A percentile compares a stretch with the other conserved stretches of the same genome.
phyloP scores from a whole-genome alignment of 2,329 filamentous ascomycete species.

The Nemania sp. region DNA sequence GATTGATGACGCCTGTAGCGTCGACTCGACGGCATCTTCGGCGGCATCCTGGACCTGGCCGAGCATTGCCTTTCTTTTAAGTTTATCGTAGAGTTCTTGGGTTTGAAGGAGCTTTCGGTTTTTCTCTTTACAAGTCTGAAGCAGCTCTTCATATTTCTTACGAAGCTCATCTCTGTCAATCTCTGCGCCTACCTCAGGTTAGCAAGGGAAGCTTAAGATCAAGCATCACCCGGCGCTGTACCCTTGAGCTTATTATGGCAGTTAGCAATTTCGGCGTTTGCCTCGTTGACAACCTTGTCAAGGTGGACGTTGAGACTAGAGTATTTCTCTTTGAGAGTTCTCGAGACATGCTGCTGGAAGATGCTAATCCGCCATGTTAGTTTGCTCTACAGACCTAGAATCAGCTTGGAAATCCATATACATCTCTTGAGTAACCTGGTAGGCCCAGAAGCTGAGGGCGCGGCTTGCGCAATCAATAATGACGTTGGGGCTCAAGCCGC shows the following conservation, averaged over 20 bases:
- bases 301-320: slow-evolving; percentile 65
- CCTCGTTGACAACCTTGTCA: slow-evolving; percentile 74
- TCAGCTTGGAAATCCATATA: slow-evolving; percentile 46
- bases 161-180: slow-evolving; percentile 66
- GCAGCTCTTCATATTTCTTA: slow-evolving; percentile 74
- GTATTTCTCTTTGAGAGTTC: slow-evolving; percentile 74
- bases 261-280: slow-evolving; percentile 71
- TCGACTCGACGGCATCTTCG: slow-evolving; percentile 52
- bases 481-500: slow-evolving; percentile 76
- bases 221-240: slow-evolving; percentile 42
- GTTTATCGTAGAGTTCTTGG: slow-evolving; percentile 67
- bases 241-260: slow-evolving; percentile 69
- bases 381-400: background rate
- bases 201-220: slow-evolving; percentile 4
- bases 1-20: slow-evolving; percentile 40
- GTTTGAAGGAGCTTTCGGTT: slow-evolving; percentile 69
- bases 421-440: slow-evolving; percentile 86
- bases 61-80: slow-evolving; percentile 60
- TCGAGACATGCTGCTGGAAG: slow-evolving; percentile 77
- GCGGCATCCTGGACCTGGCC: slow-evolving; percentile 60
- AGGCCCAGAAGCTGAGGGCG: slow-evolving; percentile 82
- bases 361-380: slow-evolving; percentile 51
- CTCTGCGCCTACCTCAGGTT: slow-evolving; percentile 52
- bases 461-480: slow-evolving; percentile 87
- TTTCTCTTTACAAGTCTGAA: slow-evolving; percentile 70